These are phyloP conservation scores for Aspergillus conjunctus DNA, from an alignment of 495 filamentous ascomycete genomes.

Conservation along the genomic window DNA sequence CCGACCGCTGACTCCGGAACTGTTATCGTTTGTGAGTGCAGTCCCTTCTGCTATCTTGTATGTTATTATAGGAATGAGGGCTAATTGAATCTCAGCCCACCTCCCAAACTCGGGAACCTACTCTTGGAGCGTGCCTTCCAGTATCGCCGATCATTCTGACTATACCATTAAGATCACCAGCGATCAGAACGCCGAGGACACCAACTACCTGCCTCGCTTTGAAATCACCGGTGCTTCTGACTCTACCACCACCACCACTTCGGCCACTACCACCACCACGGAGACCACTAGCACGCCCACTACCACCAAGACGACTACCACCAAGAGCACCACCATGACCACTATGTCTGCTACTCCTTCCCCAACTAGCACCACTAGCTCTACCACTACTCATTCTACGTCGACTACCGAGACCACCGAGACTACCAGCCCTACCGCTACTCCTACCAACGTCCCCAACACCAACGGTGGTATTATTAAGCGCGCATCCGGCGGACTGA, in stretches of 20 bases:
- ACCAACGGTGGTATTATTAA: constrained; percentile 37
- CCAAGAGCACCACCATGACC: constrained; percentile 33
- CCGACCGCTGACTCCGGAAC: constrained; percentile 47
- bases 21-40: constrained; percentile 55
- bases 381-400: constrained; percentile 19
- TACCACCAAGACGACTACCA: constrained; percentile 23
- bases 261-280: constrained; percentile 51
- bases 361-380: constrained; percentile 22
- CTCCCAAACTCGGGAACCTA: constrained; percentile 60
- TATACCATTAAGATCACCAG: constrained; percentile 63
- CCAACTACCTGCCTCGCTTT: constrained; percentile 65
- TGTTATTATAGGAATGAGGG: background rate
- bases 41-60: background rate
- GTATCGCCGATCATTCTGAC: constrained; percentile 47
- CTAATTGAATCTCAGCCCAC: constrained; percentile 40
- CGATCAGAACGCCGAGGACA: constrained; percentile 42
- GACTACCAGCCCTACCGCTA: constrained; percentile 11
- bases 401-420: constrained; percentile 20
- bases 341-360: constrained; percentile 21
- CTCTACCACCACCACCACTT: constrained; percentile 37
- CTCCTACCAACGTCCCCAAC: constrained; percentile 37
- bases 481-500: constrained; percentile 43
- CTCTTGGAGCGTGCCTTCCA: constrained; percentile 54
- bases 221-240: constrained; percentile 52
- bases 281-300: constrained; percentile 45